Conservation (phyloP, 2,329 filamentous ascomycete species). For the Diaporthe sp. region DNA sequence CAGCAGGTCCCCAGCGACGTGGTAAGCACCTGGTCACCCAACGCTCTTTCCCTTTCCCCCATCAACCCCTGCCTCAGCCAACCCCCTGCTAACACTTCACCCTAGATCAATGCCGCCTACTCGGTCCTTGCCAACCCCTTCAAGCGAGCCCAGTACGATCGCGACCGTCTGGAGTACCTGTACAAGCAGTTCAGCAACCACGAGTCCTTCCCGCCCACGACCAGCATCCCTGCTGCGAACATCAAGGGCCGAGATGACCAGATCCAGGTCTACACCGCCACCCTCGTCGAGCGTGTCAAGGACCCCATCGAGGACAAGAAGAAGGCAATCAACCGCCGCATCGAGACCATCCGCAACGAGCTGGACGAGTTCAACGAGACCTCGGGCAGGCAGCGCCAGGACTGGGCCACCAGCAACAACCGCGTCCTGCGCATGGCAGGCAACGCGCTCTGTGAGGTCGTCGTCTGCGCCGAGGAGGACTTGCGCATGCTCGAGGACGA, state of each 20-base stretch:
- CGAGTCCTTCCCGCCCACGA: constrained; percentile 21
- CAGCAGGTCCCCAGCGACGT: constrained; percentile 29
- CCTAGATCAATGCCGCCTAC: constrained; percentile 37
- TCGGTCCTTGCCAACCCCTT: constrained; percentile 29
- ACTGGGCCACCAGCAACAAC: constrained; percentile 38
- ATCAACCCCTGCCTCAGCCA: not conserved
- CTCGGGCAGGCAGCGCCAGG: constrained; percentile 30
- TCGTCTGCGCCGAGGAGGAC: constrained; percentile 35
- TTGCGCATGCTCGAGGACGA: constrained; percentile 40
- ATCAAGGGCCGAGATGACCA: constrained; percentile 31
- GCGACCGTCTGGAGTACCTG: constrained; percentile 40
- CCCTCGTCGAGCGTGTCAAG: constrained; percentile 31
- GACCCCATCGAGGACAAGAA: constrained; percentile 37
- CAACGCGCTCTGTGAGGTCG: constrained; percentile 38
- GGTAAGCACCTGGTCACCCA: not conserved
- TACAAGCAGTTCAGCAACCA: constrained; percentile 31
- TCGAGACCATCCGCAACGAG: constrained; percentile 30
- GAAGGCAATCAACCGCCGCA: constrained; percentile 11
- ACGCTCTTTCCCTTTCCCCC: not conserved
- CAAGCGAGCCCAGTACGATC: constrained; percentile 41
- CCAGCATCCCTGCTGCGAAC: not conserved
- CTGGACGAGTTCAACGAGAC: constrained; percentile 38
- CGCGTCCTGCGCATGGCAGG: constrained; percentile 37
- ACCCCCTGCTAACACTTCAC: not conserved
- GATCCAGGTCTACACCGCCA: constrained; percentile 36